These are phyloP conservation scores for Lizonia empirigonia DNA, from an alignment of 2,329 filamentous ascomycete genomes.

Conservation along the genomic window DNA sequence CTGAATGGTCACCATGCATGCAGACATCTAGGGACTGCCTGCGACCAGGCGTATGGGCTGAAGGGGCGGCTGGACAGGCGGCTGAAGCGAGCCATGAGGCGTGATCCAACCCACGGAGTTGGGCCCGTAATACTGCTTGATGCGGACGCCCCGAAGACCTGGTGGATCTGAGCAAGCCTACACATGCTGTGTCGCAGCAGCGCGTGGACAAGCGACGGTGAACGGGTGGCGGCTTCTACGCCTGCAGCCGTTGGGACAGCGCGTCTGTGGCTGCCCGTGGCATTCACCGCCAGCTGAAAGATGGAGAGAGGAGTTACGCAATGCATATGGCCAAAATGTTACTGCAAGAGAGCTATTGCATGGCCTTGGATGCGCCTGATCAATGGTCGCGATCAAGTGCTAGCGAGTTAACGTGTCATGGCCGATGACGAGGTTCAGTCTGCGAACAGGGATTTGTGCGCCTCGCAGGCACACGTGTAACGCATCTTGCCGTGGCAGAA, in stretches of 20 bases:
- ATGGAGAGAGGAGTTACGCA: not conserved
- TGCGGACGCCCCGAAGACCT: conserved; percentile 5
- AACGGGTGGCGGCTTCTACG: conserved; percentile 4
- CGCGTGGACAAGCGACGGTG: conserved; percentile 3
- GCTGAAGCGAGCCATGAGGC: conserved; percentile 17
- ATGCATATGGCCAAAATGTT: not conserved
- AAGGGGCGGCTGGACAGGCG: conserved; percentile 5
- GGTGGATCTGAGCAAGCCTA: not conserved
- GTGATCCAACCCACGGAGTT: conserved; percentile 4
- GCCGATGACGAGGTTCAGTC: not conserved
- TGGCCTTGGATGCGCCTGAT: not conserved
- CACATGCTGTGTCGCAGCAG: not conserved
- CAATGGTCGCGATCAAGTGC: not conserved
- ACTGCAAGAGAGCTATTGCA: conserved; percentile 1
- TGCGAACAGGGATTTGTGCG: not conserved
- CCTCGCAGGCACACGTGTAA: conserved; percentile 1
- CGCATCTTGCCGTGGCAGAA: not conserved
- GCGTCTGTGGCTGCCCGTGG: not conserved
- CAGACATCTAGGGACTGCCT: not conserved
- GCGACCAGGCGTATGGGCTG: conserved; percentile 14
- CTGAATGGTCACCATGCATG: conserved; percentile 5
- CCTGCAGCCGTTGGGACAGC: not conserved
- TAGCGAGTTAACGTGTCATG: not conserved
- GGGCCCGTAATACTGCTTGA: conserved; percentile 3
- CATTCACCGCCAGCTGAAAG: conserved; percentile 8